Evolutionary conservation across 768 basidiomycete genomes (phyloP), one percentile per base, ranked within the genome.

Genomic region (Kwoniella mangroviensis): DNA sequence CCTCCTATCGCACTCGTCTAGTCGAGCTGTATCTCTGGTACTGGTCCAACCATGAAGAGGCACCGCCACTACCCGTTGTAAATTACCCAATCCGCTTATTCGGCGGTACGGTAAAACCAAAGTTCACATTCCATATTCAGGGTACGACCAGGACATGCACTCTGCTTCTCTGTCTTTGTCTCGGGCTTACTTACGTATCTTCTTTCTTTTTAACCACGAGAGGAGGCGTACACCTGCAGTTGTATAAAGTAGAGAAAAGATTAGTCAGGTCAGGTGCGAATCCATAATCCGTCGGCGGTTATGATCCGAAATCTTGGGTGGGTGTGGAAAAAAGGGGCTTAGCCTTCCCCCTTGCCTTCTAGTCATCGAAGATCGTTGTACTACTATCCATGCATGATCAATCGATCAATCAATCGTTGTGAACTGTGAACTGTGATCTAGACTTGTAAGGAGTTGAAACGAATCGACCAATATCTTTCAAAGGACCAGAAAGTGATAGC

Each of bases 51-150:
- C 4, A 34, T 34, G 10, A 49, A 13, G 45, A 49, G 45, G 45
- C 45, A 49, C 45, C 45, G 45, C 45, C 45, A 49, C 45, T 49
- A 15, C 19, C 12, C 4, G 5, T 6, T 49, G 12, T 15, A 15
- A 63, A 51, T 26, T 51, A 51, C 45, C 49, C 49, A 63, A 54
- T 52, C 62, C 65, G 56, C 54, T 58, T 41, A 43, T 60, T 60
- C 40, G 58, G 58, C 58, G 58, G 34, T 34, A 34, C 28, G 6
- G 34, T 34, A 7, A 7, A 34, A 7, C 6, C 34, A 34, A 34
- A 34, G 34, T 34, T 34, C 45, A 19, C 45, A 49, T 49, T 49
- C 45, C 45, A 49, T 19, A 49, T 49, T 49, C 45, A 49, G 45
- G 45, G 45, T 49, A 49, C 34, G 34, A 34, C 6, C 34, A 34